Evolutionary conservation across 768 basidiomycete species (phyloP), one percentile per base, ranked within the genome.

Genomic region (Agaricus blazei): DNA sequence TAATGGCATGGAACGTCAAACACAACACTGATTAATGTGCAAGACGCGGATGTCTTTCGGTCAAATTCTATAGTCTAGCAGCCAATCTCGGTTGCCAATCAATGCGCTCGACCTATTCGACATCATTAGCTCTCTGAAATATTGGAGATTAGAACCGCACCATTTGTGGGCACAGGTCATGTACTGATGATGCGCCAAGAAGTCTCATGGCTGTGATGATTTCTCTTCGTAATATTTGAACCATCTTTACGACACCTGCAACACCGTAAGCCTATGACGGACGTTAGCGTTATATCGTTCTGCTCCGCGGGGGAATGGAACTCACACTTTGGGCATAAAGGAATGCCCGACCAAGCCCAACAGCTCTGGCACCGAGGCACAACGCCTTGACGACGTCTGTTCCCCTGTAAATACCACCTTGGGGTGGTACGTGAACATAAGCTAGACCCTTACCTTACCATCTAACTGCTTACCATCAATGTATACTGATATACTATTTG

Each of bases 311-410:
- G 48, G 24, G 14, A 28, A 45, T n/a, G 36, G 9, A 11, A 65
- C 80, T 64, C 68, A 90, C 89, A 62, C 88, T 88, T 70, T 90
- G 87, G 1, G 88, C 92, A 63, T 89, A 96, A 9, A 97, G 75
- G 75, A 94, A 90, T 12, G 88, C 78, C 12, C 94, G 76, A 2
- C 94, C 94, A 31, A 97, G 71, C 3, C 94, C 93, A 15, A 94
- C 90, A 7, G 87, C 90, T 59, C 71, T 85, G 3, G 94, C 94
- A 9, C 94, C 94, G 7, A 97, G 75, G 65, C 92, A 95, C 9
- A 96, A 71, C 0, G 93, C 93, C 68, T 96, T 97, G 47, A 97
- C 71, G 14, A 94, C 85, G 70, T 95, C 93, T 34, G 60, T 62
- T 40, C 60, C 60, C 26, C 60, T 52, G 11, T 62, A 46, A 12